Base-by-base conservation (phyloP, 2,329 filamentous ascomycete genomes). In the Periconia sp. region DNA sequence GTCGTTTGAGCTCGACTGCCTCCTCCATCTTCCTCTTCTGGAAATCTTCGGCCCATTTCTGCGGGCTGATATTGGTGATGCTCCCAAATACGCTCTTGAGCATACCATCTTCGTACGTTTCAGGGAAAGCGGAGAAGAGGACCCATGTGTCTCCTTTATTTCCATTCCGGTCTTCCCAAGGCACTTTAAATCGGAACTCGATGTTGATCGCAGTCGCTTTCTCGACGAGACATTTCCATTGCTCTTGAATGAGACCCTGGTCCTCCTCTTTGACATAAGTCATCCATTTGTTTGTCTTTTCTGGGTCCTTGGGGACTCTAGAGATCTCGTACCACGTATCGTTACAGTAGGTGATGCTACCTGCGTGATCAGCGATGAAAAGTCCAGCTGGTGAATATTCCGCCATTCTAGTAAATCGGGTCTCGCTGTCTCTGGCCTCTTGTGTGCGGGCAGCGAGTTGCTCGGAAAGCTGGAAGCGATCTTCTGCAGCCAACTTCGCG, bases 301-400 rank as follows among this genome's bases (percentile, higher is more conserved):
- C 73, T 21, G 79, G 74, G 12, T 79, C 75, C 52, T 81, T 79
- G 2, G 82, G 80, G 40, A 88, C 84, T 23, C 85, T 76, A 0
- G 86, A 86, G 23, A 91, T 88, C 51, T 79, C 76, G 48, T 79
- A 80, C 78, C 78, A 94, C 62, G 87, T 88, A 50, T 92, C 87
- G 63, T 95, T 95, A 63, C 85, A 88, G 63, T 89, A 94, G 8
- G 81, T 88, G 56, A 94, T 88, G 17, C 79, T 74, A 3, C 89
- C 89, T 28, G 76, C 68, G 0, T 81, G 78, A 59, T 90, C 81
- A n/a, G 88, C 87, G 54, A 94, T 92, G 65, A 92, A 92, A 73
- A 95, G 86, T 19, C 89, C 89, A 1, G 92, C 88, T 0, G 89
- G 89, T 0, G 88, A 87, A 51, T 90, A 89, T 61, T 92, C 88